Evolutionary conservation across 2,329 filamentous ascomycete species (phyloP), one percentile per base, ranked within the genome.

Genomic region (Hypoxylon sp.): DNA sequence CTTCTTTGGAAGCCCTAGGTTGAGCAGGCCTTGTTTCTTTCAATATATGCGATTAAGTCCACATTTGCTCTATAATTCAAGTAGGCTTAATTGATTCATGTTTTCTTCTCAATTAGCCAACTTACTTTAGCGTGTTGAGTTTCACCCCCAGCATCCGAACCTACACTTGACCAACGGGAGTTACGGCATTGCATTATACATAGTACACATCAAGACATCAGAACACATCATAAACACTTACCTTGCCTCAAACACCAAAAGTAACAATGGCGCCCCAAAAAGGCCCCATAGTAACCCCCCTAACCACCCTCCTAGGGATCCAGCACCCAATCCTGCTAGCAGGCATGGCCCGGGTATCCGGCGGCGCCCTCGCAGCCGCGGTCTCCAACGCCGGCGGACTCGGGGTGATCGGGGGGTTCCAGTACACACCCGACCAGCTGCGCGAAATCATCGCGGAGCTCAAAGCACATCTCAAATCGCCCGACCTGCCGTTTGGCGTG

Each of bases 381-480:
- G 90, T 96, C 26, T 94, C 89, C 67, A 95, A 95, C 68, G 90
- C 91, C 1, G 91, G 91, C 57, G 91, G 91, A 0, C 83, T 96
- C 0, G 89, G 89, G 42, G 89, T 90, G 61, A 86, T 89, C 49
- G 83, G 88, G 21, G 83, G 85, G 26, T 83, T 81, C 73, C 86
- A 80, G 74, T 94, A 85, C 78, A 91, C 82, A 59, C 89, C 89
- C 1, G 66, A 76, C 20, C 88, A 92, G 71, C 82, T 94, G 16
- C 88, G 88, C 62, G 77, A 83, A 58, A 95, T 95, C 75, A 85
- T 97, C 62, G 83, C 86, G 59, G 91, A 96, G 69, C 84, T 97
- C 66, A 97, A 97, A 75, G 78, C 84, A 8, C 79, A 87, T 59
- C 82, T 97, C 1, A 65, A 65, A 4, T 76, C 79, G 41, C 85